Conservation (phyloP, 2,329 filamentous ascomycete species). For the Xylaria polymorpha region DNA sequence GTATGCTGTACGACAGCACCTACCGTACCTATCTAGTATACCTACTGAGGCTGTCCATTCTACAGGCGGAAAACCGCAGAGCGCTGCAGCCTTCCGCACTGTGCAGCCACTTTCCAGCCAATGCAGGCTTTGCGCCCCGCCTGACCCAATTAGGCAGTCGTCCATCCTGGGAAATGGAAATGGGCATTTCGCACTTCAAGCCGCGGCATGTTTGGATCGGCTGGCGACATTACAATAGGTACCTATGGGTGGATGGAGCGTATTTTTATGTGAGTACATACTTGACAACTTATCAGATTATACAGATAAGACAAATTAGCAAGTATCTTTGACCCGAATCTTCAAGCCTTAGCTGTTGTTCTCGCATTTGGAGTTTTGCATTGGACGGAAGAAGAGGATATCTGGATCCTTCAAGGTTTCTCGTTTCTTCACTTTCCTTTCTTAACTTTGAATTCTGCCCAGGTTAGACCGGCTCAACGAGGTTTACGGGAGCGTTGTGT, state of each 20-base stretch:
- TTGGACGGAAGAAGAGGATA: background rate
- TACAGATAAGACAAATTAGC: background rate
- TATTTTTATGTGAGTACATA: background rate
- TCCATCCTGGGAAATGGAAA: slow-evolving; percentile 18
- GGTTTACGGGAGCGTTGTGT: background rate
- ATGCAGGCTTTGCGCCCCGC: slow-evolving; percentile 3
- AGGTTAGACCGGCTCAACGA: background rate
- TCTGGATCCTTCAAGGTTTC: background rate
- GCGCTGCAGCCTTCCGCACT: slow-evolving; percentile 19
- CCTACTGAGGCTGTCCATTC: background rate
- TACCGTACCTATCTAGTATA: too few species aligned
- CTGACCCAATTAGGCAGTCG: slow-evolving; percentile 12
- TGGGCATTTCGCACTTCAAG: background rate
- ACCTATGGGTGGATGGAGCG: too few species aligned
- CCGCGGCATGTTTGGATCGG: slow-evolving; percentile 15
- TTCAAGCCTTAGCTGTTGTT: background rate
- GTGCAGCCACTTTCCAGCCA: slow-evolving; percentile 7
- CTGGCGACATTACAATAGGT: background rate
- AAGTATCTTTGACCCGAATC: background rate
- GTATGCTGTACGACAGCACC: slow-evolving; percentile 6
- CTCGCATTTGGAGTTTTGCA: background rate
- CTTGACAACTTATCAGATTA: background rate
- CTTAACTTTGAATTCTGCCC: background rate
- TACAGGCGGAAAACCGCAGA: background rate
- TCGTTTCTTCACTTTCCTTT: background rate